Percentiles rank a stretch among this genome's conserved stretches.
Conservation (phyloP, 257 asterid species). For the Nemophila menziesii region DNA sequence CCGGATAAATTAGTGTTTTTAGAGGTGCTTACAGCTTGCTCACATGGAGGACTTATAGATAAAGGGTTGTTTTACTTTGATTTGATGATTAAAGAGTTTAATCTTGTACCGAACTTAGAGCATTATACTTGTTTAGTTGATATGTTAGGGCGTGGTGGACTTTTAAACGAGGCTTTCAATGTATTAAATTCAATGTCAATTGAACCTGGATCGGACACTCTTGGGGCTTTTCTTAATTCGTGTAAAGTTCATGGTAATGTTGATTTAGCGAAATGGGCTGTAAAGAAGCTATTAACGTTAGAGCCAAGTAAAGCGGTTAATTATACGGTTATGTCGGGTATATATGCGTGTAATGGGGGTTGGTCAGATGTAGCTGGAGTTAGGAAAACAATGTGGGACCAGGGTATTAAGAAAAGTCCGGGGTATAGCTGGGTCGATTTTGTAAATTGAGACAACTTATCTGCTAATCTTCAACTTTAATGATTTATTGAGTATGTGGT, state of each 20-base stretch:
- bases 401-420: constrained; percentile 11
- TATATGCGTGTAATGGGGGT: constrained; percentile 16
- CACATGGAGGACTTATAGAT: constrained; percentile 23
- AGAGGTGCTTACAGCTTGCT: constrained; percentile 30
- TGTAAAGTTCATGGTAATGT: constrained; percentile 22
- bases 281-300: constrained; percentile 14
- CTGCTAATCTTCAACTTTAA: no score
- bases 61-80: constrained; percentile 25
- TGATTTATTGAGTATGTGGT: no score
- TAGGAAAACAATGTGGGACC: constrained; percentile 13
- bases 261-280: constrained; percentile 19
- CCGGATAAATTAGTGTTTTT: constrained; percentile 27
- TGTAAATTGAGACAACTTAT: background rate
- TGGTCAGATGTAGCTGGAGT: constrained; percentile 22
- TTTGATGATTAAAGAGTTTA: constrained; percentile 18
- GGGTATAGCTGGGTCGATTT: constrained; percentile 22
- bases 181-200: constrained; percentile 14
- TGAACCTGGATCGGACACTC: constrained; percentile 13
- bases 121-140: constrained; percentile 26
- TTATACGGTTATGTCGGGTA: constrained; percentile 19
- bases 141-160: constrained; percentile 25
- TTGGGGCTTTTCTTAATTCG: constrained; percentile 27
- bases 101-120: constrained; percentile 18
- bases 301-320: constrained; percentile 24
- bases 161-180: constrained; percentile 21